A percentile compares a stretch with the other conserved stretches of the same genome.
phyloP scores from a whole-genome alignment of 192 early-diverging fungal species.

The Bifiguratus adelaidae region DNA sequence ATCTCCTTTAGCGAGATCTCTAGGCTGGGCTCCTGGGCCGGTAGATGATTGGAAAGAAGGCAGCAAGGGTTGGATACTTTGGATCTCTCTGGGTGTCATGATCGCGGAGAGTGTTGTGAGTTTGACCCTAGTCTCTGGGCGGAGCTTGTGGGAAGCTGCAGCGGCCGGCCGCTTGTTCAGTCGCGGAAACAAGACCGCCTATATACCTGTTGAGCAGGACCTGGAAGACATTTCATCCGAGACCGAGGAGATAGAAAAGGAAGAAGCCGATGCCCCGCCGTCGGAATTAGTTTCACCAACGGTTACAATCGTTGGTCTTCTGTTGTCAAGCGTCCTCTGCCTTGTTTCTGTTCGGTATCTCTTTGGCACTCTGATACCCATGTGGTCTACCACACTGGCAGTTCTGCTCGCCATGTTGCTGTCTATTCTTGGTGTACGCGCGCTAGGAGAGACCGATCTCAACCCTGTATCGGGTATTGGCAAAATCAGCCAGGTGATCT shows the following conservation, averaged over 20 bases:
- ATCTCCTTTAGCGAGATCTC: conserved; percentile 52
- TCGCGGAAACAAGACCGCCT: conserved; percentile 4
- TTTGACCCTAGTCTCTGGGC: conserved; percentile 32
- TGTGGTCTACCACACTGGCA: conserved; percentile 55
- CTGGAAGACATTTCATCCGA: conserved; percentile 12
- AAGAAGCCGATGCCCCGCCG: conserved; percentile 29
- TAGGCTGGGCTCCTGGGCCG: conserved; percentile 63
- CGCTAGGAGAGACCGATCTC: conserved; percentile 72
- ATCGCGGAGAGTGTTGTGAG: conserved; percentile 62
- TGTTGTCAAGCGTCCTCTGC: conserved; percentile 46
- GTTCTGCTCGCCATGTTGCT: conserved; percentile 63
- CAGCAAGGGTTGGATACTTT: conserved; percentile 67
- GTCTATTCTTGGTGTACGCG: conserved; percentile 71
- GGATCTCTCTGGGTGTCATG: conserved; percentile 73
- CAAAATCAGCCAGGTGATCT: conserved; percentile 77
- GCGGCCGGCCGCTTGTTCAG: neutral
- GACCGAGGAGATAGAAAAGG: conserved; percentile 15
- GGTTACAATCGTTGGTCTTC: conserved; percentile 53
- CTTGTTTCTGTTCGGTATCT: conserved; percentile 47
- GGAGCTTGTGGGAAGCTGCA: conserved; percentile 5
- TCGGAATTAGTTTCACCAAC: conserved; percentile 48
- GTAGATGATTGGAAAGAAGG: conserved; percentile 60
- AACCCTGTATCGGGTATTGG: conserved; percentile 74
- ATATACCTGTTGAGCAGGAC: conserved; percentile 1
- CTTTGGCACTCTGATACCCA: conserved; percentile 55